phyloP scores from a whole-genome alignment of 2,329 filamentous ascomycete genomes.

The Cercospora beticola region DNA sequence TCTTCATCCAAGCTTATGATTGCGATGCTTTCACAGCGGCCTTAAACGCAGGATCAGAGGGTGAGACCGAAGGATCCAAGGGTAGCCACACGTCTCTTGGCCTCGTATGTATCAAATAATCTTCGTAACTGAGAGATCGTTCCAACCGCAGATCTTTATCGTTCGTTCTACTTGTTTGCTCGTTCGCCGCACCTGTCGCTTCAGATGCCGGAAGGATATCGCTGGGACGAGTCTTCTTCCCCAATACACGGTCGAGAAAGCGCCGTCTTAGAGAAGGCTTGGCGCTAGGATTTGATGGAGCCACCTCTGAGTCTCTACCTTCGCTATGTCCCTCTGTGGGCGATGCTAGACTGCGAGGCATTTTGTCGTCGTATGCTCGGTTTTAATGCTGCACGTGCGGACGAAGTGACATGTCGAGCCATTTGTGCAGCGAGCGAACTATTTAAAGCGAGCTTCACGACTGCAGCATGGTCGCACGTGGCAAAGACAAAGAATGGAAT shows the following conservation, averaged over 20 bases:
- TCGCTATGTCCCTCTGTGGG: not conserved
- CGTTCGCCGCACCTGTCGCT: not conserved
- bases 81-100: slow-evolving; percentile 7
- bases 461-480: not conserved
- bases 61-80: slow-evolving; percentile 6
- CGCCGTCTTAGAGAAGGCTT: not conserved
- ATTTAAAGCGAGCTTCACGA: not conserved
- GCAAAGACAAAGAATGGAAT: not conserved
- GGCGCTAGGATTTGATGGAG: not conserved
- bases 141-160: not conserved
- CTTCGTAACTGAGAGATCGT: slow-evolving; percentile 6
- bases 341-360: slow-evolving; percentile 4
- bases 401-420: not conserved
- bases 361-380: not conserved
- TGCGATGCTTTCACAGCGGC: slow-evolving; percentile 3
- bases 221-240: not conserved
- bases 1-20: not conserved
- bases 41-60: slow-evolving; percentile 8
- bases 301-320: not conserved
- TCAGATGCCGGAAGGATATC: not conserved
- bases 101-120: slow-evolving; percentile 1
- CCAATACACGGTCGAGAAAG: not conserved
- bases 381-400: not conserved
- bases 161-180: not conserved
- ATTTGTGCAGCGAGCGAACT: not conserved